These are phyloP conservation scores for Backusella australiensis DNA, from an alignment of 192 early-diverging fungal species.

Conservation along the genomic window DNA sequence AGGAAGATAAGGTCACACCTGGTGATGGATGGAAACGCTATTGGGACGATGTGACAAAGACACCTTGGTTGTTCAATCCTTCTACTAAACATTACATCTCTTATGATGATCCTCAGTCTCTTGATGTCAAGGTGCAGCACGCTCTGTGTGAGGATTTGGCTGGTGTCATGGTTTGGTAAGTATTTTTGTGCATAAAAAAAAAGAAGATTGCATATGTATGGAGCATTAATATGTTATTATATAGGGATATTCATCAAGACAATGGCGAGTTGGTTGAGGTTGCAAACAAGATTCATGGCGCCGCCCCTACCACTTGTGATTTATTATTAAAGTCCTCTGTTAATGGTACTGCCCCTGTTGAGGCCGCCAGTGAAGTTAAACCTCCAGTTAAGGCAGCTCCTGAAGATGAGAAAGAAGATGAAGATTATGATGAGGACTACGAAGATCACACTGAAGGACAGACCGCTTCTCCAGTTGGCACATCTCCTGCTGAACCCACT, in stretches of 20 bases:
- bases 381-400: background rate
- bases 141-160: slow-evolving; percentile 47
- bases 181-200: background rate
- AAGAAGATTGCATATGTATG: too few species aligned
- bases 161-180: slow-evolving; percentile 65
- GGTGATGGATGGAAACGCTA: slow-evolving; percentile 54
- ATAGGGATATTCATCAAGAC: slow-evolving; percentile 39
- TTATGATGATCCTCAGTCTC: slow-evolving; percentile 71
- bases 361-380: background rate
- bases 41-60: slow-evolving; percentile 51
- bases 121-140: slow-evolving; percentile 59
- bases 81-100: slow-evolving; percentile 65
- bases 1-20: slow-evolving; percentile 29
- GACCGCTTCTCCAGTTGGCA: background rate
- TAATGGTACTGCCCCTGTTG: background rate
- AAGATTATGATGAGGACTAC: background rate
- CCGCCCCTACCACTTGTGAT: slow-evolving; percentile 1
- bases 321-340: background rate
- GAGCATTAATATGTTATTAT: background rate
- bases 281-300: slow-evolving; percentile 20
- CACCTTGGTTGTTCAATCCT: slow-evolving; percentile 57
- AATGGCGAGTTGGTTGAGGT: slow-evolving; percentile 29
- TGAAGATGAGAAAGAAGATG: background rate
- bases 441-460: background rate
- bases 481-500: background rate